Evolutionary conservation across 2,329 filamentous ascomycete genomes (phyloP), one percentile per base, ranked within the genome.

Genomic region (Alternaria brassicae): DNA sequence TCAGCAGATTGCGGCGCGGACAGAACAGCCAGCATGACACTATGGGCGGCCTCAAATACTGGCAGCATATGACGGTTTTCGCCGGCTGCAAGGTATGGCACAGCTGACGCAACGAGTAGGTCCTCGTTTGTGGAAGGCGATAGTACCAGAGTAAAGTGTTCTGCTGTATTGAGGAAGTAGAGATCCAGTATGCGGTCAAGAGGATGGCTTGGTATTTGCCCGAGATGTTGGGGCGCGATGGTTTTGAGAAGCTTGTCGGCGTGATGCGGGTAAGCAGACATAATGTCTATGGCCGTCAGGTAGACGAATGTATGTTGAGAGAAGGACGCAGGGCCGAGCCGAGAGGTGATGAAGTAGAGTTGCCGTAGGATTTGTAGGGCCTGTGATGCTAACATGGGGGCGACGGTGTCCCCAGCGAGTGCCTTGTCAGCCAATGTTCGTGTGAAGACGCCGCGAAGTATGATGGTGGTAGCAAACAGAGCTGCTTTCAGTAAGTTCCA

Each of bases 11-110:
- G 88, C 0, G 93, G 91, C 51, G 91, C 90, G 0, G 91, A 91
- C 44, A 97, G 86, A 4, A 92, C 88, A 2, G 93, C 88, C 6
- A 97, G 85, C 65, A 92, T 86, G 40, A 93, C 87, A 65, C 90
- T 91, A 78, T 97, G 93, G 0, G 93, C 92, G 1, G 93, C 88
- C 77, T 97, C 93, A 69, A 96, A 96, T n/a, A 96, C 87, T 39
- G 88, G 84, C 2, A 89, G 78, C 9, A 91, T 81, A 44, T 85
- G 79, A 21, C 81, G 79, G 63, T 87, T 84, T 17, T 82, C 82
- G 17, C 62, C 85, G n/a, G 85, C 80, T 41, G 83, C 82, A 3
- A 97, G 86, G 72, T 96, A 95, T 1, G 89, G 85, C 5, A 87
- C 85, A 6, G 92, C 90, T 1, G 91, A 89, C 32, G 88, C 85